phyloP scores from a whole-genome alignment of 2,329 filamentous ascomycete genomes.

The Calonectria hawksworthii region DNA sequence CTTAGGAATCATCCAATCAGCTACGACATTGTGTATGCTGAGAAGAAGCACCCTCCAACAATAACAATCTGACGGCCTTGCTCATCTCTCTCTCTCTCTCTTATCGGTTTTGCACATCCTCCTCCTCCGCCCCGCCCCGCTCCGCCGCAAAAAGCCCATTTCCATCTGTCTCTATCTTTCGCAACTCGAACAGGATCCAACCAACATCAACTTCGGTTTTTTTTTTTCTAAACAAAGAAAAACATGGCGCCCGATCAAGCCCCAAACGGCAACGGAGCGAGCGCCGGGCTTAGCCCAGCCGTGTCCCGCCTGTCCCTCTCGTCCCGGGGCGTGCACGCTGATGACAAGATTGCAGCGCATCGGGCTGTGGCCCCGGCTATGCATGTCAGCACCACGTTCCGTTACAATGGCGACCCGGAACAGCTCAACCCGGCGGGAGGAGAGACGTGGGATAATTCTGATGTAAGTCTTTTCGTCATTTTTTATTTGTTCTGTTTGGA shows the following conservation, averaged over 20 bases:
- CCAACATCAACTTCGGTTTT: background rate
- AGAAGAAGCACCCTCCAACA: background rate
- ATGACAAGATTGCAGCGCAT: conserved; percentile 80
- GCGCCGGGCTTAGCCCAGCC: conserved; percentile 25
- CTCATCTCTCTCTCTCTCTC: background rate
- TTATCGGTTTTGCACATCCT: background rate
- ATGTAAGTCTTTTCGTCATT: too few relatives aligned
- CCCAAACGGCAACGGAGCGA: conserved; percentile 20
- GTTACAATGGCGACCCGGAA: conserved; percentile 81
- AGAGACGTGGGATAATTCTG: conserved; percentile 61
- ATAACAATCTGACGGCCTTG: background rate
- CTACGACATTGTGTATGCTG: background rate
- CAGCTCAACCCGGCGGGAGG: conserved; percentile 60
- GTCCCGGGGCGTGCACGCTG: conserved; percentile 84
- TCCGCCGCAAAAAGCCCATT: background rate
- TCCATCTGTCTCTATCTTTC: background rate
- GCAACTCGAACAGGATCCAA: too few relatives aligned
- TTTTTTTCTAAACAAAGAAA: background rate
- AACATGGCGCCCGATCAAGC: conserved; percentile 42
- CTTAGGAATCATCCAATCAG: background rate
- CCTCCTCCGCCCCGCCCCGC: background rate
- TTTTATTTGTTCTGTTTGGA: too few relatives aligned
- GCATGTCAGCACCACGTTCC: conserved; percentile 92
- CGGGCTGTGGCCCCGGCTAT: conserved; percentile 89
- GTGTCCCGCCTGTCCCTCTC: conserved; percentile 63